Percentiles rank a stretch among this genome's conserved stretches.
These are phyloP conservation scores for Grigorovia humatica DNA, from an alignment of 805 yeast genomes.

Conservation along the genomic window DNA sequence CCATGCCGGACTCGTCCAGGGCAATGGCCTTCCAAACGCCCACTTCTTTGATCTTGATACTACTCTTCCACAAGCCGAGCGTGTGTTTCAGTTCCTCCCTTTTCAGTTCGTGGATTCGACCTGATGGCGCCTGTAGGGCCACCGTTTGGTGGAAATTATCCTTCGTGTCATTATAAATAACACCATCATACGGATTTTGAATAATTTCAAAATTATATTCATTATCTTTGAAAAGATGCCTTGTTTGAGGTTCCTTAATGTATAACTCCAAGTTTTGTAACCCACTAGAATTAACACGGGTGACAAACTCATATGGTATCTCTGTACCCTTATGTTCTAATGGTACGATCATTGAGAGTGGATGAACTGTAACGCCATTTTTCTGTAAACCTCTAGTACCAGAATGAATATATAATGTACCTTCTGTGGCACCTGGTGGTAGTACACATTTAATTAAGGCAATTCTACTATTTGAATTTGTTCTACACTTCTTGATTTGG, in stretches of 20 bases:
- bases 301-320: conserved; percentile 57
- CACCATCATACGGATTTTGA: conserved; percentile 51
- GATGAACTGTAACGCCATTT: conserved; percentile 48
- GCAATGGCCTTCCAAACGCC: conserved; percentile 84
- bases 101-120: conserved; percentile 54
- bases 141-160: conserved; percentile 40
- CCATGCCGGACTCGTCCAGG: conserved; percentile 61
- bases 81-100: conserved; percentile 39
- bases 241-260: conserved; percentile 75
- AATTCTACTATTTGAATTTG: conserved; percentile 38
- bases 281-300: conserved; percentile 60
- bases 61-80: conserved; percentile 49
- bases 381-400: conserved; percentile 53
- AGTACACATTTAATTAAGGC: conserved; percentile 74
- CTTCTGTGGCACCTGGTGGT: conserved; percentile 60
- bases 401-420: conserved; percentile 65
- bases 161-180: conserved; percentile 23
- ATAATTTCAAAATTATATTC: conserved; percentile 55
- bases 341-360: conserved; percentile 65
- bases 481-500: conserved; percentile 66
- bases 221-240: conserved; percentile 43
- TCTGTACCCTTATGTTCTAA: conserved; percentile 56
- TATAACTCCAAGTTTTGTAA: conserved; percentile 67
- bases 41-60: conserved; percentile 51
- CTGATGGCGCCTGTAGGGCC: conserved; percentile 77